Evolutionary conservation across 2,329 filamentous ascomycete genomes (phyloP).

Genomic region (Neopestalotiopsis clavispora): DNA sequence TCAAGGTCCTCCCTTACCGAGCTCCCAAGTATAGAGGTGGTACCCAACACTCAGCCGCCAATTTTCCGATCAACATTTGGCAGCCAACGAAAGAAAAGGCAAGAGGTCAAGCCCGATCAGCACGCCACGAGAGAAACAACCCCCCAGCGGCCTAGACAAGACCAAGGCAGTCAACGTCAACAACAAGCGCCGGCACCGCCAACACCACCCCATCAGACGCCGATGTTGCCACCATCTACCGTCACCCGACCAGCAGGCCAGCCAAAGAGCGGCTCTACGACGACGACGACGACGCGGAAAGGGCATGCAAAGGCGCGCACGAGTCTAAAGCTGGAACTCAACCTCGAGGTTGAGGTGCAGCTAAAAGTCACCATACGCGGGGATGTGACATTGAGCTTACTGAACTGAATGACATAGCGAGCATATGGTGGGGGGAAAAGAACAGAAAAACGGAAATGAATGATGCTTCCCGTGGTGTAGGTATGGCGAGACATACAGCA

Average conservation of each 20-base stretch:
- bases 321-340: conserved; percentile 9
- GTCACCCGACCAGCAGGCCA: neutral
- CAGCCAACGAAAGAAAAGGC: neutral
- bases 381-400: conserved; percentile 2
- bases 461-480: neutral
- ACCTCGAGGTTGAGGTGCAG: conserved; percentile 15
- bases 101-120: neutral
- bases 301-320: neutral
- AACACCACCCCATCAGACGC: neutral
- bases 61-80: neutral
- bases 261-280: no score
- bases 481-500: no score
- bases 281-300: neutral
- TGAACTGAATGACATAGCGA: neutral
- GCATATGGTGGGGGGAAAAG: neutral
- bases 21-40: neutral
- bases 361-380: neutral
- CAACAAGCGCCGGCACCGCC: neutral
- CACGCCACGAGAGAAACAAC: neutral
- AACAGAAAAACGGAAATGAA: neutral
- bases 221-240: neutral
- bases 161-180: neutral
- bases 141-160: neutral
- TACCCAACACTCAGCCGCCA: neutral
- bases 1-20: neutral